Evolutionary conservation across 768 basidiomycete genomes (phyloP).

Genomic region (Royoungia palumana): DNA sequence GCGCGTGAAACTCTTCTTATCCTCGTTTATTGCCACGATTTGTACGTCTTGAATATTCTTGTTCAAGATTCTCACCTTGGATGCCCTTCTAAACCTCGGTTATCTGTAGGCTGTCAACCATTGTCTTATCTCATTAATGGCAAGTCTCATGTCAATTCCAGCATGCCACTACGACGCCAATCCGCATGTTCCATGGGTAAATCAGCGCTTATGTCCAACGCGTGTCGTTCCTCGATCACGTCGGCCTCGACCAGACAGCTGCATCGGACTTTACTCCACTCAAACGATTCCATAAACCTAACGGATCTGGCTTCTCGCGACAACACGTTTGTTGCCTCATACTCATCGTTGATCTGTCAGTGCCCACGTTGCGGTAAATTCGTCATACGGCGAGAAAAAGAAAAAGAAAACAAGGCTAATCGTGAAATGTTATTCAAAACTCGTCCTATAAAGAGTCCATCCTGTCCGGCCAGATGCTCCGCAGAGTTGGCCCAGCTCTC

Average conservation of each 20-base stretch:
- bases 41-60: conserved; percentile 32
- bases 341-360: conserved; percentile 70
- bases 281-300: conserved; percentile 53
- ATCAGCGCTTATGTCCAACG: conserved; percentile 52
- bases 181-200: conserved; percentile 38
- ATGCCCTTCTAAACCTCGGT: conserved; percentile 21
- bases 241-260: conserved; percentile 51
- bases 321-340: conserved; percentile 68
- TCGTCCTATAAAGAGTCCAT: conserved; percentile 52
- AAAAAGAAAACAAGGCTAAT: conserved; percentile 39
- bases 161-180: conserved; percentile 30
- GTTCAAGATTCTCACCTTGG: conserved; percentile 27
- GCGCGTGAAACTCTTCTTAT: conserved; percentile 28
- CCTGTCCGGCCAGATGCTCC: conserved; percentile 10
- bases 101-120: conserved; percentile 20
- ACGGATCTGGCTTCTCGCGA: conserved; percentile 62
- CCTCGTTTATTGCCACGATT: conserved; percentile 24
- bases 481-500: conserved; percentile 26
- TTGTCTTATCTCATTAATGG: conserved; percentile 19
- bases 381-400: conserved; percentile 49
- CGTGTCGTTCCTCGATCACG: conserved; percentile 70
- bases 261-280: conserved; percentile 69
- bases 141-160: conserved; percentile 29
- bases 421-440: conserved; percentile 44
- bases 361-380: conserved; percentile 71